Evolutionary conservation across 1,284 basidiomycete genomes (phyloP).

Genomic region (Ustilago lituana): DNA sequence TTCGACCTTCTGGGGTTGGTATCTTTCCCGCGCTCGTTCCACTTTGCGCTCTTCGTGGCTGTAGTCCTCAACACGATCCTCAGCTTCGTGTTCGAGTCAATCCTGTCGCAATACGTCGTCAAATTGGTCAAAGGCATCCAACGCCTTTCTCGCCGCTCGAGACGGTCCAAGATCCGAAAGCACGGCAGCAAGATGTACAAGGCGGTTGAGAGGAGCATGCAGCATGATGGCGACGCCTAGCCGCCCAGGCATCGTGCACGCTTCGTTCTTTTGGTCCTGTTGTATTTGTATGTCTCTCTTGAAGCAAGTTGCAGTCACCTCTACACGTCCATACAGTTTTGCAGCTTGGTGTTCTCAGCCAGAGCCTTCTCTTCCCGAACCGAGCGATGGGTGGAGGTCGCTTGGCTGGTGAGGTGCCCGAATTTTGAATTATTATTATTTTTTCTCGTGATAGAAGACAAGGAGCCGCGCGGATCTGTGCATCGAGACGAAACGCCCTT

Average conservation of each 20-base stretch:
- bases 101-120: conserved; percentile 44
- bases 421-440: too few relatives aligned
- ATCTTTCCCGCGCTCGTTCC: conserved; percentile 77
- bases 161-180: conserved; percentile 12
- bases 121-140: conserved; percentile 48
- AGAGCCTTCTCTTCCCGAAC: too few relatives aligned
- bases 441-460: background rate
- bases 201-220: conserved; percentile 49
- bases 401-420: background rate
- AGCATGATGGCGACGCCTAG: conserved; percentile 47
- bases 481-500: too few relatives aligned
- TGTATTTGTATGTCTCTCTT: too few relatives aligned
- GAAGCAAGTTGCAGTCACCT: too few relatives aligned
- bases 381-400: too few relatives aligned
- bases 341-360: too few relatives aligned
- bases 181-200: conserved; percentile 55
- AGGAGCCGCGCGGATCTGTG: too few relatives aligned
- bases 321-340: too few relatives aligned
- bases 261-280: too few relatives aligned
- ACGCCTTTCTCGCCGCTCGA: conserved; percentile 14
- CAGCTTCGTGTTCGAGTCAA: conserved; percentile 80
- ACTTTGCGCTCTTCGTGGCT: conserved; percentile 77
- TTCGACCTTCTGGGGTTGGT: conserved; percentile 81
- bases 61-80: conserved; percentile 78
- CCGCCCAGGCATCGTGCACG: too few relatives aligned